Evolutionary conservation across 2,329 filamentous ascomycete species (phyloP).

Genomic region (Colletotrichum musicola): DNA sequence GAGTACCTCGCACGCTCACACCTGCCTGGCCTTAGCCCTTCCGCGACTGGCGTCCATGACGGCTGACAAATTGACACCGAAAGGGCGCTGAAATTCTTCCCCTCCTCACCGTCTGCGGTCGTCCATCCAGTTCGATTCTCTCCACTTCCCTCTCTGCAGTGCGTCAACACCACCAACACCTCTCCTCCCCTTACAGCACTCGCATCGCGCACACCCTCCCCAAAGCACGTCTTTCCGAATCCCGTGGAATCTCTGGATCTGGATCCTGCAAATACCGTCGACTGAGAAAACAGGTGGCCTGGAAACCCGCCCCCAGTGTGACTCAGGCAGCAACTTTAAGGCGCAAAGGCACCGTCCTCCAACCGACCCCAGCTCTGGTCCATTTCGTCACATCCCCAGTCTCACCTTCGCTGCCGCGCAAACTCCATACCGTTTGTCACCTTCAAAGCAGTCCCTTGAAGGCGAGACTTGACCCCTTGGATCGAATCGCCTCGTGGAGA

Average conservation of each 20-base stretch:
- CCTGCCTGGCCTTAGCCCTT: constrained; percentile 2
- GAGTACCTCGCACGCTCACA: not conserved
- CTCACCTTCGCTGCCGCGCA: not conserved
- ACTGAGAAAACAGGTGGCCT: constrained; percentile 18
- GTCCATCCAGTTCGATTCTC: constrained; percentile 35
- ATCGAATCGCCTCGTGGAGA: constrained; percentile 1
- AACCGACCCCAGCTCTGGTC: constrained; percentile 28
- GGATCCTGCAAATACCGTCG: constrained; percentile 15
- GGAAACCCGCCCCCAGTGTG: constrained; percentile 8
- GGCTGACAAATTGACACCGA: constrained; percentile 40
- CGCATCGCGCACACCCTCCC: constrained; percentile 28
- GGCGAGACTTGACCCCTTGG: constrained; percentile 6
- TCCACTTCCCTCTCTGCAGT: constrained; percentile 30
- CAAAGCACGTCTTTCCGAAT: constrained; percentile 33
- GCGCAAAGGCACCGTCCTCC: constrained; percentile 27
- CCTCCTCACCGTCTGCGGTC: constrained; percentile 37
- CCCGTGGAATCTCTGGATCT: constrained; percentile 26
- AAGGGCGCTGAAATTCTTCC: constrained; percentile 39
- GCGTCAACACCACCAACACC: constrained; percentile 21
- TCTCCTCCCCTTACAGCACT: constrained; percentile 1
- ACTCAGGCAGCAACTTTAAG: constrained; percentile 46
- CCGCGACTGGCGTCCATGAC: constrained; percentile 19
- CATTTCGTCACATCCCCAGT: constrained; percentile 31
- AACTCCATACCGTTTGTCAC: constrained; percentile 9
- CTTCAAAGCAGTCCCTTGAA: not conserved